Evolutionary conservation across 176 grass and related monocot species (phyloP).

Genomic region (Calamus simplicifolius): DNA sequence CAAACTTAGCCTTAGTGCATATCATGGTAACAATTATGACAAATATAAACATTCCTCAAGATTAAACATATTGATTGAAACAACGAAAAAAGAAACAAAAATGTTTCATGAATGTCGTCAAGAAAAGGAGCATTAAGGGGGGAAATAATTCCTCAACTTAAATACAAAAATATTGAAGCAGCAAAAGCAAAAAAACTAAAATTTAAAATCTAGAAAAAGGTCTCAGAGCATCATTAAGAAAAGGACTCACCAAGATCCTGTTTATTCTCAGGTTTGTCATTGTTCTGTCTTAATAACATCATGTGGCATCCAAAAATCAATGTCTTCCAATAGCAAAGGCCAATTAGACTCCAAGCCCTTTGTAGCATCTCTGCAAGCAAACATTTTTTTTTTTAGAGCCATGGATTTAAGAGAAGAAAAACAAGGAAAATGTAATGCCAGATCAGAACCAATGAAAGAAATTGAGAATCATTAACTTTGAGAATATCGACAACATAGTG

Average conservation of each 20-base stretch:
- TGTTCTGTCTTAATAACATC: conserved; percentile 47
- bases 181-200: too few relatives aligned
- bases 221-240: not conserved
- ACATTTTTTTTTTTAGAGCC: conserved; percentile 11
- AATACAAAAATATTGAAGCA: not conserved
- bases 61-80: too few relatives aligned
- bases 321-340: conserved; percentile 56
- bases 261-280: conserved; percentile 82
- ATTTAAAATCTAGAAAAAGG: not conserved
- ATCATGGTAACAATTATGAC: too few relatives aligned
- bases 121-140: too few relatives aligned
- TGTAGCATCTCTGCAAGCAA: conserved; percentile 53
- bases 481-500: too few relatives aligned
- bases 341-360: conserved; percentile 59
- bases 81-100: too few relatives aligned
- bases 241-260: conserved; percentile 55
- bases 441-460: conserved; percentile 4
- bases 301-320: conserved; percentile 69
- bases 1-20: too few relatives aligned
- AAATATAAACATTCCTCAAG: too few relatives aligned
- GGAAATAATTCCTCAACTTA: too few relatives aligned
- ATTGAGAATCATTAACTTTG: not conserved
- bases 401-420: not conserved
- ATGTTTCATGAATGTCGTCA: too few relatives aligned
- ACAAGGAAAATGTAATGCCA: not conserved